phyloP scores from a whole-genome alignment of 2,329 filamentous ascomycete species.

The Fusarium annulatum region DNA sequence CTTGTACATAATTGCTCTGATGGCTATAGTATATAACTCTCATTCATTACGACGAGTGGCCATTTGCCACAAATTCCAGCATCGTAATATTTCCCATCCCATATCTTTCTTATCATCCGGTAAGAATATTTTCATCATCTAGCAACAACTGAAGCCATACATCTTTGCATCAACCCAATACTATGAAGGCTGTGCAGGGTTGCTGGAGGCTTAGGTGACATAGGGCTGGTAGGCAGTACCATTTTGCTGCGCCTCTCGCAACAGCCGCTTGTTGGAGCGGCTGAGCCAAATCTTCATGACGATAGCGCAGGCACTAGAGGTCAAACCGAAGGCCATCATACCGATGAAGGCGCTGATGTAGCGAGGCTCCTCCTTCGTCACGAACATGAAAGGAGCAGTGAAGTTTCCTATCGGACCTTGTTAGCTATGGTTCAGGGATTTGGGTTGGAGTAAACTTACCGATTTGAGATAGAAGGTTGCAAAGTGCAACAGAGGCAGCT shows the following conservation, averaged over 20 bases:
- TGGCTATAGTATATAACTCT: not conserved
- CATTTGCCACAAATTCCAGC: rapidly evolving
- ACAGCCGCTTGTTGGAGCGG: slow-evolving; percentile 9
- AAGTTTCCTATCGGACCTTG: not conserved
- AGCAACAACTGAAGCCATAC: too few species aligned
- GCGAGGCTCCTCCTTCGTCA: slow-evolving; percentile 11
- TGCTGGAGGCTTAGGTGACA: not conserved
- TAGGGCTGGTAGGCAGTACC: slow-evolving; percentile 19
- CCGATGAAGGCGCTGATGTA: slow-evolving; percentile 21
- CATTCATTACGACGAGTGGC: rapidly evolving
- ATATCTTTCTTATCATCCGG: too few species aligned
- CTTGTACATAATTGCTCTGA: not conserved
- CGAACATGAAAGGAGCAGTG: slow-evolving; percentile 20
- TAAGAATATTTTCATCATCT: not conserved
- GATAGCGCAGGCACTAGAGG: slow-evolving; percentile 3
- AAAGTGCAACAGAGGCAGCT: slow-evolving; percentile 11
- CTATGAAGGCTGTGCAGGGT: rapidly evolving
- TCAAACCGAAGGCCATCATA: slow-evolving; percentile 15
- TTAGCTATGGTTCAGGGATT: rapidly evolving
- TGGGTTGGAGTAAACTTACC: rapidly evolving
- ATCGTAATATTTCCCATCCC: rapidly evolving
- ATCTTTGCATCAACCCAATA: not conserved
- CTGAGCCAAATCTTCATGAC: slow-evolving; percentile 14
- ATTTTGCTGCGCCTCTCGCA: slow-evolving; percentile 14
- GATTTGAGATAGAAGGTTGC: slow-evolving; percentile 10